phyloP scores from a whole-genome alignment of 257 asterid species.

The Osmanthus fragrans region DNA sequence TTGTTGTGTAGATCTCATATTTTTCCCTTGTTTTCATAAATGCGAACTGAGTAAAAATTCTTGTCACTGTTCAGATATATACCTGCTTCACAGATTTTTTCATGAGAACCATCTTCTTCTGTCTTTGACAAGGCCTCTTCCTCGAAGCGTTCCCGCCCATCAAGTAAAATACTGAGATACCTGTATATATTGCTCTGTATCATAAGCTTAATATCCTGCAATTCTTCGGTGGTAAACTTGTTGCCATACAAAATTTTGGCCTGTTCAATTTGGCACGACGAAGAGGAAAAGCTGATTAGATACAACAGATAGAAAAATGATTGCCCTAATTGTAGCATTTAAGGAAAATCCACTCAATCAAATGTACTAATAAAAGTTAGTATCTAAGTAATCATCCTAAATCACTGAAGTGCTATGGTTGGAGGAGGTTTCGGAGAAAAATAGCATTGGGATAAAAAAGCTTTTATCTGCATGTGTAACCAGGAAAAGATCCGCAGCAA shows the following conservation, averaged over 20 bases:
- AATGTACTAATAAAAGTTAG: neutral
- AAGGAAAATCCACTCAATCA: neutral
- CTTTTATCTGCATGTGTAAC: neutral
- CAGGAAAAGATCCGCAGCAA: neutral
- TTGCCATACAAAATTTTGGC: constrained; percentile 80
- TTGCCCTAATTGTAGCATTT: neutral
- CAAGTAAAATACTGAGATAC: constrained; percentile 88
- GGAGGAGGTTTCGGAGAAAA: neutral
- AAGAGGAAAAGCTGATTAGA: neutral
- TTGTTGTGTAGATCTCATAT: neutral
- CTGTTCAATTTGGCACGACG: neutral
- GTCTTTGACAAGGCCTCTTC: constrained; percentile 63
- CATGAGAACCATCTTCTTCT: constrained; percentile 27
- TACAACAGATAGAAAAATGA: neutral
- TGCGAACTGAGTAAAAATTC: neutral
- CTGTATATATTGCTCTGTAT: constrained; percentile 92
- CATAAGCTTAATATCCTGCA: constrained; percentile 89
- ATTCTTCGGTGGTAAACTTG: constrained; percentile 76
- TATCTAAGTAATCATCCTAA: neutral
- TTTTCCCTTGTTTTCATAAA: neutral
- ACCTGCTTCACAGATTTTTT: constrained; percentile 46
- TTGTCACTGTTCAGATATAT: constrained; percentile 10
- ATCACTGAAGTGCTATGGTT: neutral
- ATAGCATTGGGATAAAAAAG: neutral
- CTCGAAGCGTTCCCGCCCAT: constrained; percentile 90